Evolutionary conservation across 2,329 filamentous ascomycete genomes (phyloP).

Genomic region (Pseudogymnoascus sp.): DNA sequence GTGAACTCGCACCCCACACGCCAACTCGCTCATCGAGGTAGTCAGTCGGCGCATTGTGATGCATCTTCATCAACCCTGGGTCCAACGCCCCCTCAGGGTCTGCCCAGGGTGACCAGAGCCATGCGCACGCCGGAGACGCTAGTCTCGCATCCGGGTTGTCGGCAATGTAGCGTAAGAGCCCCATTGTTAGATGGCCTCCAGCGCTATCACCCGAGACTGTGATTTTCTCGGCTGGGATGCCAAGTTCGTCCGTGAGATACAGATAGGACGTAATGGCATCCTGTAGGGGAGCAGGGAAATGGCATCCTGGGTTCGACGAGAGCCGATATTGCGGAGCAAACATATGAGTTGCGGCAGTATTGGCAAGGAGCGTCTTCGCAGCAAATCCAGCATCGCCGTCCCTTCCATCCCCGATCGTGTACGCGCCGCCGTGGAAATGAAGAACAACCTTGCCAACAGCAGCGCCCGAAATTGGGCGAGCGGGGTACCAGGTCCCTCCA

Average conservation of each 20-base stretch:
- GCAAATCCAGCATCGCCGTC: constrained; percentile 30
- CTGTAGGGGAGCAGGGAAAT: constrained; percentile 46
- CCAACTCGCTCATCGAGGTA: constrained; percentile 36
- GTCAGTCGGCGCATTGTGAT: constrained; percentile 32
- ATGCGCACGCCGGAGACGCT: constrained; percentile 32
- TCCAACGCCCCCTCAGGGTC: constrained; percentile 31
- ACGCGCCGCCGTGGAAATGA: constrained; percentile 46
- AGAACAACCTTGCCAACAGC: constrained; percentile 32
- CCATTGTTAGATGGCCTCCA: constrained; percentile 41
- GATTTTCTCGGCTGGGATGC: constrained; percentile 37
- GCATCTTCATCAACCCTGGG: constrained; percentile 13
- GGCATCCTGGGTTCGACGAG: constrained; percentile 36
- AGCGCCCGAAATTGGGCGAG: not conserved
- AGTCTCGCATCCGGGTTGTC: constrained; percentile 33
- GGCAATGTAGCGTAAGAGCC: constrained; percentile 41
- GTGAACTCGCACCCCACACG: constrained; percentile 38
- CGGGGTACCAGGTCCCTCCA: constrained; percentile 31
- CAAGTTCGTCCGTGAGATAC: constrained; percentile 35
- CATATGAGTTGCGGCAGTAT: constrained; percentile 35
- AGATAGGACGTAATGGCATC: constrained; percentile 42
- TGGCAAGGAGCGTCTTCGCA: constrained; percentile 32
- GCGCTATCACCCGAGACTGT: constrained; percentile 44
- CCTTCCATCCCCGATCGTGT: constrained; percentile 39
- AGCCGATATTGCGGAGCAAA: constrained; percentile 45
- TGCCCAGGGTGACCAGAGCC: constrained; percentile 41